Evolutionary conservation across 1,284 basidiomycete species (phyloP).

Genomic region (Puccinia novopanici): DNA sequence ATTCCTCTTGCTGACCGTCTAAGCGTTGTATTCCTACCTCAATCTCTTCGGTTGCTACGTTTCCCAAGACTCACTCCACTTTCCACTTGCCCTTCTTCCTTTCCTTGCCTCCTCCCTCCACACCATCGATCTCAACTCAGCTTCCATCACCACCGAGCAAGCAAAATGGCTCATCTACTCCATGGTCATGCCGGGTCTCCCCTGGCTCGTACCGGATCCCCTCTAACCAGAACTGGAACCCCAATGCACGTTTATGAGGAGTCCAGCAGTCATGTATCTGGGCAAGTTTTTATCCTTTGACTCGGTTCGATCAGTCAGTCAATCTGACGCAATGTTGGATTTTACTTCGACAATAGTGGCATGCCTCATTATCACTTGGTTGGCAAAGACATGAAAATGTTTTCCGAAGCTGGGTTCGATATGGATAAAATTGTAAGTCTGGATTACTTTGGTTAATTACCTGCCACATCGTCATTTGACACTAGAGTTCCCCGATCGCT

Average conservation of each 20-base stretch:
- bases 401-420: conserved; percentile 99
- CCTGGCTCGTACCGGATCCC: conserved; percentile 43
- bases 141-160: conserved; percentile 1
- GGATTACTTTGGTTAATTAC: neutral
- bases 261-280: conserved; percentile 45
- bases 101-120: neutral
- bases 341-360: neutral
- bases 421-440: conserved; percentile 65
- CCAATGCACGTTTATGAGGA: conserved; percentile 48
- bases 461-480: too few relatives aligned
- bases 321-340: too few relatives aligned
- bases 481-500: neutral
- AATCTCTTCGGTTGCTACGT: neutral
- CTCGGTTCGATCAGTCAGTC: too few relatives aligned
- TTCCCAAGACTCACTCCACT: neutral
- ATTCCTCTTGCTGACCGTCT: neutral
- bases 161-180: conserved; percentile 41
- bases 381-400: conserved; percentile 90
- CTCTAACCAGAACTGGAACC: conserved; percentile 44
- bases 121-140: neutral
- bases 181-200: conserved; percentile 45
- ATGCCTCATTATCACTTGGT: conserved; percentile 58
- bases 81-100: neutral
- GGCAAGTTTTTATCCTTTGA: conserved; percentile 16
- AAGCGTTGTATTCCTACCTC: neutral